Base-by-base conservation (phyloP, 2,329 filamentous ascomycete genomes). In the Aspergillus brunneoviolaceus region DNA sequence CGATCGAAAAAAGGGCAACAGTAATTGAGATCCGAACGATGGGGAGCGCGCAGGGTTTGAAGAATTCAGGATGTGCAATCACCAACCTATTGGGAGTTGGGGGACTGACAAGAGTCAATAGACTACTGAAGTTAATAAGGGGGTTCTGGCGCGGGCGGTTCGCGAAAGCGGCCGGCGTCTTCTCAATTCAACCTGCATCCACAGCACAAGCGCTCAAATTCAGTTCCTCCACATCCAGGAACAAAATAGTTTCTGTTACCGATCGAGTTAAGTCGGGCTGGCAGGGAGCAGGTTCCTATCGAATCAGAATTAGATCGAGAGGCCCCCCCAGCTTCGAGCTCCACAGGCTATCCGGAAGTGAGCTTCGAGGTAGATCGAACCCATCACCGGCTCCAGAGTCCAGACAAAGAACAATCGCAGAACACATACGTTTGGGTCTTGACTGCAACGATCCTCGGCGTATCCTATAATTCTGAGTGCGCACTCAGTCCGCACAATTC, bases 161-260 rank as follows among this genome's bases (percentile, higher is more conserved):
- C 51, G 45, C 59, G 21, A 61, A 52, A 61, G 59, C 42, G 50
- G 48, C 59, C 51, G 59, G 31, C 51, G 56, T 55, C 56, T 54
- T 59, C 39, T 49, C 56, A 61, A 59, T 55, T 52, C 58, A 59
- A 59, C 55, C 27, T 51, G 55, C 33, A 35, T 61, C 59, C 59
- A 61, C 59, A 33, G 52, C 52, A 55, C 33, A 55, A 47, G 52
- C 39, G 39, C 42, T 55, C 27, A n/a, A 19, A 27, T 49, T 55
- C 39, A 23, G n/a, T 55, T 31, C 53, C 53, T 49, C 33, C 25
- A 39, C 51, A 61, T 49, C 49, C 39, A 45, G 39, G 39, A 45
- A 45, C 39, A 55, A 58, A 33, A 47, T 21, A 54, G 27, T 35
- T 39, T 48, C 49, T 55, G 53, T 35, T 51, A 55, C 56, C 47